Base-by-base conservation (phyloP, 2,329 filamentous ascomycete species). In the Sphaerulina vaccinii region DNA sequence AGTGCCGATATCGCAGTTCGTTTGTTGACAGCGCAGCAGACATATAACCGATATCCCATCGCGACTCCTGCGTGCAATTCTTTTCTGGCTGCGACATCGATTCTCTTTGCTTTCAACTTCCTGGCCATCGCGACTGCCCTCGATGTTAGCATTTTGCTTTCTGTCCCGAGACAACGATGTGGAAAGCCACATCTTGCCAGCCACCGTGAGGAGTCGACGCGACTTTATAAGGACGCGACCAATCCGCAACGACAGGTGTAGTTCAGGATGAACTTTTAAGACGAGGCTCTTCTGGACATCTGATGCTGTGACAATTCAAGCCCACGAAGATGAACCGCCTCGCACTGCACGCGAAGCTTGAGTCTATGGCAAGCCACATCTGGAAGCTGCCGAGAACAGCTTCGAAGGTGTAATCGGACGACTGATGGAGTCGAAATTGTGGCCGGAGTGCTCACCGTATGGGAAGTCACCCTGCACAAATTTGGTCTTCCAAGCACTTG, bases 1-100 rank as follows among this genome's bases (percentile, higher is more conserved):
- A 23, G 23, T 40, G 45, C 45, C 45, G 45, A 48, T 48, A 22
- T 48, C 45, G 45, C 45, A 40, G 19, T 24, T 29, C 7, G 24
- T 23, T 21, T 36, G 13, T 22, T n/a, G 5, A 22, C 23, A 33
- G 11, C 29, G 16, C 21, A 7, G n/a, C 32, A 37, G 19, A 23
- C 13, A 37, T 46, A 27, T 37, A 46, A 19, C 32, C 19, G 33
- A 46, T n/a, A 29, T 3, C 11, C 29, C 38, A 41, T n/a, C 21
- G 13, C 16, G 15, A 8, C 36, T 6, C 36, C 5, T 15, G 16
- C 32, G 16, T 6, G 32, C 16, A n/a, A n/a, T 9, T 13, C 15
- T 39, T 39, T 22, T 8, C 7, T 22, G 11, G 19, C 11, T n/a
- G n/a, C n/a, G n/a, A n/a, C n/a, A n/a, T n/a, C n/a, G n/a, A n/a